Evolutionary conservation across 1,139 yeast species (phyloP).

Genomic region (Debaryomyces coudertii): DNA sequence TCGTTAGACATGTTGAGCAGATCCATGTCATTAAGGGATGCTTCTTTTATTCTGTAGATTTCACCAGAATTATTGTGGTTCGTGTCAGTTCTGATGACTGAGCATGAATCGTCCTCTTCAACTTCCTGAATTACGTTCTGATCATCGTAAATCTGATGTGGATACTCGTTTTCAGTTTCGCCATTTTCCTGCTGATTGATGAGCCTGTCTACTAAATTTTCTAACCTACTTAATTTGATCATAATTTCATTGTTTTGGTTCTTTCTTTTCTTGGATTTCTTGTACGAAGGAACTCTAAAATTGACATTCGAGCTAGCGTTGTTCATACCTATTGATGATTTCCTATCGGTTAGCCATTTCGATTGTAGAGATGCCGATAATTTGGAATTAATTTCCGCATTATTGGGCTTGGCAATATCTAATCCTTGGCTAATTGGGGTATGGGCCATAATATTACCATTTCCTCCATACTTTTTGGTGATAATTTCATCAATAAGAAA

Average conservation of each 20-base stretch:
- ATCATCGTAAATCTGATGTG: conserved; percentile 18
- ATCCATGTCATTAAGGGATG: conserved; percentile 22
- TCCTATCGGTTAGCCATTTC: not conserved
- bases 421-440: conserved; percentile 3
- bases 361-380: conserved; percentile 9
- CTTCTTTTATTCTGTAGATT: conserved; percentile 28
- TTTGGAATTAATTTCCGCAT: conserved; percentile 17
- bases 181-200: not conserved
- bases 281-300: not conserved
- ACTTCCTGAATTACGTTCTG: conserved; percentile 12
- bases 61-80: conserved; percentile 2
- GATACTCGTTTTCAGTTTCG: conserved; percentile 10
- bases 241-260: conserved; percentile 10
- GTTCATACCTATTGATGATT: conserved; percentile 8
- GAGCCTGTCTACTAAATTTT: conserved; percentile 8
- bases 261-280: conserved; percentile 5
- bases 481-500: conserved; percentile 36
- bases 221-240: conserved; percentile 10
- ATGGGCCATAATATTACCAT: conserved; percentile 8
- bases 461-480: conserved; percentile 29
- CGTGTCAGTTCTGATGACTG: conserved; percentile 5
- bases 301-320: conserved; percentile 1
- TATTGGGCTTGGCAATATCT: conserved; percentile 14
- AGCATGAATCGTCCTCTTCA: conserved; percentile 1
- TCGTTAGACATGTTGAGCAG: conserved; percentile 21